phyloP scores from a whole-genome alignment of 805 yeast species.

The Saturnispora quitensis region DNA sequence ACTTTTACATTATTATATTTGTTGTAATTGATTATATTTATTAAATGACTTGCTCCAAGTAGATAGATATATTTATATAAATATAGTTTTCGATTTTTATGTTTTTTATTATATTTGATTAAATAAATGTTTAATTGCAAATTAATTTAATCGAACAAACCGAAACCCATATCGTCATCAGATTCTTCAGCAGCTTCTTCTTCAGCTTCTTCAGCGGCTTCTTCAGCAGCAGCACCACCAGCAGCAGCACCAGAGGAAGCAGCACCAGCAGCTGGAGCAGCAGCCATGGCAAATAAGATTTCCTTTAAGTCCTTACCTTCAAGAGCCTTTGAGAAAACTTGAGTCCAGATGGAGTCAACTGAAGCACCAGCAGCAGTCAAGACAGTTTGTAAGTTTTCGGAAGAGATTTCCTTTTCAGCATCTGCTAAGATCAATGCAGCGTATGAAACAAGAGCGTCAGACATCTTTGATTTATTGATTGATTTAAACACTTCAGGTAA shows the following conservation, averaged over 20 bases:
- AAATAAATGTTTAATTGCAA: background rate
- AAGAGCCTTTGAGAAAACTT: conserved; percentile 81
- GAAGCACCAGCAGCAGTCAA: conserved; percentile 76
- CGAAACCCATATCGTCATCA: conserved; percentile 90
- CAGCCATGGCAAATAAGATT: conserved; percentile 48
- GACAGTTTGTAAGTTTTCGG: conserved; percentile 74
- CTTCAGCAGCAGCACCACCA: conserved; percentile 55
- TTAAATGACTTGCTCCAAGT: background rate
- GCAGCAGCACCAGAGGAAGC: conserved; percentile 56
- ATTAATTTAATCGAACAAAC: conserved; percentile 70
- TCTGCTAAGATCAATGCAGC: conserved; percentile 98
- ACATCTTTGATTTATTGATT: conserved; percentile 41
- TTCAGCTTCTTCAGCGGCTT: conserved; percentile 52
- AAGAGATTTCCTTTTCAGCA: conserved; percentile 80
- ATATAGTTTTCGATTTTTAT: background rate
- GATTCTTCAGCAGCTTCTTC: conserved; percentile 48
- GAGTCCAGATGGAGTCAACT: conserved; percentile 80
- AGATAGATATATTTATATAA: background rate
- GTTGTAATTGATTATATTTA: background rate
- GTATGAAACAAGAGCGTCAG: conserved; percentile 92
- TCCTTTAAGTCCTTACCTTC: conserved; percentile 79
- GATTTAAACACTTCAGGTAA: background rate
- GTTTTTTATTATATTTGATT: background rate
- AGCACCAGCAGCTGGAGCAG: conserved; percentile 69
- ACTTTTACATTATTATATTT: background rate